Conservation (phyloP, 2,329 filamentous ascomycete species). For the Botryotinia calthae region DNA sequence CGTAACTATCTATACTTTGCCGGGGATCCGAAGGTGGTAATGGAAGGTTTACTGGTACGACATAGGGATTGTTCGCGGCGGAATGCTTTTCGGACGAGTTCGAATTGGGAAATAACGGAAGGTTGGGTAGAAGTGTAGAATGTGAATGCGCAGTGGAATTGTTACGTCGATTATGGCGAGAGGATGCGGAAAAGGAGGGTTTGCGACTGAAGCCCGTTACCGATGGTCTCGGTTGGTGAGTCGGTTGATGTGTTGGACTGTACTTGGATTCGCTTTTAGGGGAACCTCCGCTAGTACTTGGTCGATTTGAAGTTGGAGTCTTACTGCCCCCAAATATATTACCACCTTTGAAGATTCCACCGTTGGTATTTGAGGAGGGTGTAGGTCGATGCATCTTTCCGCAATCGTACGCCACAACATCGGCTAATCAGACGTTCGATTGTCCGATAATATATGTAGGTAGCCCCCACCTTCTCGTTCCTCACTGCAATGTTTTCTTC, state of each 20-base stretch:
- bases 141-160: conserved; percentile 39
- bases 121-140: conserved; percentile 14
- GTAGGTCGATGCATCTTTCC: conserved; percentile 26
- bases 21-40: conserved; percentile 3
- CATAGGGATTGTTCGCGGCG: conserved; percentile 25
- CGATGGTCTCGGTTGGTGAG: conserved; percentile 37
- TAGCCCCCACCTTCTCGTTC: background rate
- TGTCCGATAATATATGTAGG: background rate
- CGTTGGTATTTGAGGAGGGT: conserved; percentile 20
- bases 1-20: conserved; percentile 28
- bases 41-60: conserved; percentile 18
- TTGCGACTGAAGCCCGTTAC: conserved; percentile 53
- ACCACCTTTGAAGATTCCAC: conserved; percentile 26
- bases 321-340: conserved; percentile 33
- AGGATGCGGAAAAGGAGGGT: conserved; percentile 48
- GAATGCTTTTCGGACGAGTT: conserved; percentile 29
- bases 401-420: conserved; percentile 10
- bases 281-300: conserved; percentile 34
- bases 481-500: background rate
- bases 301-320: conserved; percentile 32
- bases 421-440: conserved; percentile 14
- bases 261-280: conserved; percentile 29
- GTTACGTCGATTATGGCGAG: conserved; percentile 43
- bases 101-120: conserved; percentile 6
- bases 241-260: conserved; percentile 15